phyloP scores from a whole-genome alignment of 1,284 basidiomycete species.

The Austroboletus niveus region DNA sequence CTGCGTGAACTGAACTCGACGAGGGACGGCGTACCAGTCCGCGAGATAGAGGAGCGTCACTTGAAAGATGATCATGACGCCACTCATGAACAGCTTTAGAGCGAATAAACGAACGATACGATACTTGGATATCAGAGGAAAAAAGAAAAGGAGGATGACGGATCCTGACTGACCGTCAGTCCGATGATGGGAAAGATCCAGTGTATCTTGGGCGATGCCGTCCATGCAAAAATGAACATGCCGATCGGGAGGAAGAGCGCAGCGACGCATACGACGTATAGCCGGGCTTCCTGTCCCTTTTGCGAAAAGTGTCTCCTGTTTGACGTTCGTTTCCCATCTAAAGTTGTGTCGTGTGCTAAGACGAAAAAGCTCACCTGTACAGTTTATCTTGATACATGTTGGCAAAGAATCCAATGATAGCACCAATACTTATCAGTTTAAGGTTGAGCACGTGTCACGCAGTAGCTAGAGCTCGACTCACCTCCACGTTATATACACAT shows the following conservation, averaged over 20 bases:
- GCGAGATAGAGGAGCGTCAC: conserved; percentile 70
- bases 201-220: conserved; percentile 25
- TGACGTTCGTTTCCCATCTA: not conserved
- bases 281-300: conserved; percentile 59
- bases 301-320: conserved; percentile 28
- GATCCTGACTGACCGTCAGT: conserved; percentile 33
- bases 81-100: conserved; percentile 50
- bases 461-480: conserved; percentile 34
- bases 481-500: conserved; percentile 59
- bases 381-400: conserved; percentile 67
- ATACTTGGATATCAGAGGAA: not conserved
- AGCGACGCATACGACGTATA: conserved; percentile 54
- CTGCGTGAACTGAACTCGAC: not conserved
- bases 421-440: conserved; percentile 53
- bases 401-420: conserved; percentile 51
- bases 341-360: not conserved
- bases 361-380: conserved; percentile 49
- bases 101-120: not conserved
- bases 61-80: conserved; percentile 58
- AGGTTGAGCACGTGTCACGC: not conserved
- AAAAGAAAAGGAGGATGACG: not conserved
- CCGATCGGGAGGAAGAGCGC: conserved; percentile 52
- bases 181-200: conserved; percentile 47
- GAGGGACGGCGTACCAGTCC: conserved; percentile 51
- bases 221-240: conserved; percentile 53